A percentile compares a stretch with the other conserved stretches of the same genome.
Evolutionary conservation across 2,329 filamentous ascomycete genomes (phyloP).

Genomic region (Mycosphaerella sp.): DNA sequence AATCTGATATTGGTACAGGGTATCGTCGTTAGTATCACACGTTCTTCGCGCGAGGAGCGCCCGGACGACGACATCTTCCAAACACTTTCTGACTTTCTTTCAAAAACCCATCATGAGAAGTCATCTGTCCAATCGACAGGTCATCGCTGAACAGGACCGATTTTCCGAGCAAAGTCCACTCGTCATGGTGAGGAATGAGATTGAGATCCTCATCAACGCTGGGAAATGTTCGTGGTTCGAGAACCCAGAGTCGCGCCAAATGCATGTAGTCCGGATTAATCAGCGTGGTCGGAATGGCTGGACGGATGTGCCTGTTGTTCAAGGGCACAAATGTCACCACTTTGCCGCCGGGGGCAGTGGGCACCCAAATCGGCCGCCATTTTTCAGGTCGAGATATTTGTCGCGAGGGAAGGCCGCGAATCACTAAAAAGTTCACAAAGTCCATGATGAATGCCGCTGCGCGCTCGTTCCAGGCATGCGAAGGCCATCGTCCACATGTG

Average conservation of each 20-base stretch:
- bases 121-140: slow-evolving; percentile 23
- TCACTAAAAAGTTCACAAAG: slow-evolving; percentile 33
- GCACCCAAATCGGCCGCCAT: slow-evolving; percentile 29
- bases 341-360: slow-evolving; percentile 22
- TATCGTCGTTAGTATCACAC: slow-evolving; percentile 8
- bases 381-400: slow-evolving; percentile 26
- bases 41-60: slow-evolving; percentile 3
- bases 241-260: slow-evolving; percentile 34
- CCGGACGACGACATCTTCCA: slow-evolving; percentile 13
- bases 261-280: slow-evolving; percentile 31
- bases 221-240: slow-evolving; percentile 29
- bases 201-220: slow-evolving; percentile 3
- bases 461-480: slow-evolving; percentile 24
- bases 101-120: slow-evolving; percentile 18
- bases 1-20: slow-evolving; percentile 13
- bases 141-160: slow-evolving; percentile 38
- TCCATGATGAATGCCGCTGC: slow-evolving; percentile 33
- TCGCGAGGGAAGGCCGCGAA: slow-evolving; percentile 30
- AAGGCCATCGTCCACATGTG: slow-evolving; percentile 30
- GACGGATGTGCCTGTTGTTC: slow-evolving; percentile 18
- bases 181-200: slow-evolving; percentile 10
- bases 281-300: slow-evolving; percentile 28
- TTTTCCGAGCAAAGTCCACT: slow-evolving; percentile 39
- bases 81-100: slow-evolving; percentile 21
- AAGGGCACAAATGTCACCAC: slow-evolving; percentile 30